phyloP scores from a whole-genome alignment of 2,329 filamentous ascomycete genomes.

The Boeremia exigua region DNA sequence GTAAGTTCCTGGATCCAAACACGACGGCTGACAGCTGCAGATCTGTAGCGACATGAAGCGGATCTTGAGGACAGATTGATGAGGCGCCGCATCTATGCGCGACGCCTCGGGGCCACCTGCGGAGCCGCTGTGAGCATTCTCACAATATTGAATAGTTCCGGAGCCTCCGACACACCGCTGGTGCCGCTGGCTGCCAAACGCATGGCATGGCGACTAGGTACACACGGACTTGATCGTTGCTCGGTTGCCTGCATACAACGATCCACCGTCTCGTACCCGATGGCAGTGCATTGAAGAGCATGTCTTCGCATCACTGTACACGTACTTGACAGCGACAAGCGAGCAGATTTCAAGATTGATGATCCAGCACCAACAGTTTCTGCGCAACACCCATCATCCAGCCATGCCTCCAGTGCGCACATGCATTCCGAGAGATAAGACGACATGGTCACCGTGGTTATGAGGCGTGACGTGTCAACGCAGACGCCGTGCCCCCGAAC shows the following conservation, averaged over 20 bases:
- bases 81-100: conserved; percentile 10
- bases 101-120: background rate
- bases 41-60: conserved; percentile 1
- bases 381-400: too few species aligned
- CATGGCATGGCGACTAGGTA: conserved; percentile 2
- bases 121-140: background rate
- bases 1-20: conserved; percentile 7
- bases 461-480: too few species aligned
- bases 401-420: too few species aligned
- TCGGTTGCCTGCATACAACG: background rate
- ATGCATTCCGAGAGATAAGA: too few species aligned
- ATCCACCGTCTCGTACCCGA: background rate
- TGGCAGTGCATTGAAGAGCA: background rate
- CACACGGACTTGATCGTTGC: conserved; percentile 2
- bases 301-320: background rate
- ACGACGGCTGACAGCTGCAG: background rate
- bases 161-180: conserved; percentile 5
- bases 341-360: too few species aligned
- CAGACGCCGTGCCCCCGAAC: too few species aligned
- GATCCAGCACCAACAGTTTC: too few species aligned
- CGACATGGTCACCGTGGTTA: too few species aligned
- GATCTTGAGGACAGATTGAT: background rate
- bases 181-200: background rate
- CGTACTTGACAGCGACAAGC: too few species aligned
- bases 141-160: background rate